Base-by-base conservation (phyloP, 805 yeast species). In the Saccharomycopsis amapae region DNA sequence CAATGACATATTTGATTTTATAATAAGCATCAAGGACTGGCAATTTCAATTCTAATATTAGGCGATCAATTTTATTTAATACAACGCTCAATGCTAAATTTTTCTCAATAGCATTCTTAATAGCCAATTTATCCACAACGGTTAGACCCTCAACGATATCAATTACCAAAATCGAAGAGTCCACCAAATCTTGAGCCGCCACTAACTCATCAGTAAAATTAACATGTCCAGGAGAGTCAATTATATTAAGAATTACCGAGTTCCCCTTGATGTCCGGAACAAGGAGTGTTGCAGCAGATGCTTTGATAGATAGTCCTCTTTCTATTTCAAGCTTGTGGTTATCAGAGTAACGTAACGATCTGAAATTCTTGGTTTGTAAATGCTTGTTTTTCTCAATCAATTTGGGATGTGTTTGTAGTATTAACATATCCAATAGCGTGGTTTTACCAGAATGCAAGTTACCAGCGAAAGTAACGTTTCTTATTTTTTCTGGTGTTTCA, bases 151-250 rank as follows among this genome's bases (percentile, higher is more conserved):
- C 96, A 1, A 87, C 80, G 1, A 73, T 80, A 59, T 93, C 98
- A n/a, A 90, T 68, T 1, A 86, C 84, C 1, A 88, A 60, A 0
- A 81, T 64, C 0, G 76, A 76, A 2, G 81, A 76, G 52, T 93
- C 97, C 0, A 74, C 72, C 0, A 80, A 66, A 19, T 75, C 61
- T 7, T 79, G 60, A 0, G 84, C 73, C 0, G 75, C 71, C 0
- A 76, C 70, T 3, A 77, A 63, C 54, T 93, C 97, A 58, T 87
- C 96, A 24, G 69, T 64, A 57, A 93, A 93, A 57, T 87, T 81
- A 0, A 76, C 73, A 62, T 93, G 97, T 0, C 99, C 99, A 0
- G 99, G 99, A 0, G 95, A 69, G 56, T 94, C 99, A 1, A 87
- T 53, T 1, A 89, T 51, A 56, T 83, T 85, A 18, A 80, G 55